phyloP scores from a whole-genome alignment of 2,329 filamentous ascomycete genomes.

The Colletotrichum sp. region DNA sequence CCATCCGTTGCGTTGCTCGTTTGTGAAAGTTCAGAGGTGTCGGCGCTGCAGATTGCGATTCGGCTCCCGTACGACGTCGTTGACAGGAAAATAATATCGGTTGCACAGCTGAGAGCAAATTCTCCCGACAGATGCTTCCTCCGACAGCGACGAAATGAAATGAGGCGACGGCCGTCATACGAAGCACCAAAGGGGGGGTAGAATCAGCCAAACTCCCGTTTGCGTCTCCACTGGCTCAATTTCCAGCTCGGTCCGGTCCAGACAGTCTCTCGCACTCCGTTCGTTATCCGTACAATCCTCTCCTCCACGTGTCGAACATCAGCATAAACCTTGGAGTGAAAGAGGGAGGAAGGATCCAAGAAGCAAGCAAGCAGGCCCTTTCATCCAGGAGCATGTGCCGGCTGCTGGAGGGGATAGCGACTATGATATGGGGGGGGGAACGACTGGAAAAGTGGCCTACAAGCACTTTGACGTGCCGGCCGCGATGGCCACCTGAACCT shows the following conservation, averaged over 20 bases:
- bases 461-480: constrained; percentile 15
- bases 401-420: background rate
- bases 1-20: constrained; percentile 4
- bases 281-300: background rate
- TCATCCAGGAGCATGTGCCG: background rate
- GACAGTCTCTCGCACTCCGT: background rate
- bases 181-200: background rate
- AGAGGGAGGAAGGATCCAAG: background rate
- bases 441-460: constrained; percentile 5
- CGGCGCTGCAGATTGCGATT: background rate
- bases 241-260: constrained; percentile 8
- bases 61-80: background rate
- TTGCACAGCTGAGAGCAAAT: constrained; percentile 6
- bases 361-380: background rate
- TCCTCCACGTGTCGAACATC: constrained; percentile 19
- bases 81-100: background rate
- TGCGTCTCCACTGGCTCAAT: constrained; percentile 9
- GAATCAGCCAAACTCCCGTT: constrained; percentile 11
- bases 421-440: constrained; percentile 11
- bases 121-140: background rate
- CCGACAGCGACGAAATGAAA: background rate
- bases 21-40: background rate
- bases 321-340: background rate
- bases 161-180: constrained; percentile 5
- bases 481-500: constrained; percentile 21